Conservation (phyloP, 2,329 filamentous ascomycete genomes). For the Dactylellina drechsleri region DNA sequence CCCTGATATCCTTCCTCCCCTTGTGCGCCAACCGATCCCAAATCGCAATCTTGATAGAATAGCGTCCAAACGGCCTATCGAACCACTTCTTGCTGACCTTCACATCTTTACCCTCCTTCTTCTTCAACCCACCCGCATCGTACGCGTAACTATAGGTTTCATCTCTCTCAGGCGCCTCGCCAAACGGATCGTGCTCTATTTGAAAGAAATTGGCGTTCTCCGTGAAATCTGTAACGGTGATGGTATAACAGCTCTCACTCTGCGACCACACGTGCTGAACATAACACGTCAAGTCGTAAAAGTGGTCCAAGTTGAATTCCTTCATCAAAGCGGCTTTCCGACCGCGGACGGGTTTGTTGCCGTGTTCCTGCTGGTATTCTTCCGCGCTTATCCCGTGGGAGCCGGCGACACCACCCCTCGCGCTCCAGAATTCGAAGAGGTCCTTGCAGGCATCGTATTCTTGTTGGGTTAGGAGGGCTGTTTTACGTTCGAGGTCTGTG, state of each 20-base stretch:
- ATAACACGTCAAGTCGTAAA: conserved; percentile 41
- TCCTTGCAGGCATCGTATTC: conserved; percentile 44
- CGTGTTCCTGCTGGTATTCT: conserved; percentile 12
- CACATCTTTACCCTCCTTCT: background rate
- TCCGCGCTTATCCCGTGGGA: conserved; percentile 25
- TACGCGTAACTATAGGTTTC: conserved; percentile 29
- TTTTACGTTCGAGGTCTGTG: conserved; percentile 23
- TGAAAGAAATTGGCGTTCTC: conserved; percentile 21
- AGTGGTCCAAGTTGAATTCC: conserved; percentile 33
- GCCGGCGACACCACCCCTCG: conserved; percentile 27
- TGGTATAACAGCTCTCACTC: background rate
- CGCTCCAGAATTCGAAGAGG: conserved; percentile 38
- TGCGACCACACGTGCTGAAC: conserved; percentile 30
- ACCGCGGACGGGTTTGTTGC: background rate
- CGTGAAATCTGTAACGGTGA: conserved; percentile 46
- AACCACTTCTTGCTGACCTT: conserved; percentile 25
- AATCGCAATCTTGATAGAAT: conserved; percentile 16
- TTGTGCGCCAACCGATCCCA: conserved; percentile 31
- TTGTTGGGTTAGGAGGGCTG: conserved; percentile 10
- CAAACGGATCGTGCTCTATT: conserved; percentile 15
- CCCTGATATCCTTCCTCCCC: conserved; percentile 20
- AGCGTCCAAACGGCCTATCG: conserved; percentile 33
- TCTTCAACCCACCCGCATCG: conserved; percentile 18
- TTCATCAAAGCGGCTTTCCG: conserved; percentile 34
- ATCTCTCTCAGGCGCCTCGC: background rate